Conservation (phyloP, 352 stramenopile species). For the Globisporangium nagaii region DNA sequence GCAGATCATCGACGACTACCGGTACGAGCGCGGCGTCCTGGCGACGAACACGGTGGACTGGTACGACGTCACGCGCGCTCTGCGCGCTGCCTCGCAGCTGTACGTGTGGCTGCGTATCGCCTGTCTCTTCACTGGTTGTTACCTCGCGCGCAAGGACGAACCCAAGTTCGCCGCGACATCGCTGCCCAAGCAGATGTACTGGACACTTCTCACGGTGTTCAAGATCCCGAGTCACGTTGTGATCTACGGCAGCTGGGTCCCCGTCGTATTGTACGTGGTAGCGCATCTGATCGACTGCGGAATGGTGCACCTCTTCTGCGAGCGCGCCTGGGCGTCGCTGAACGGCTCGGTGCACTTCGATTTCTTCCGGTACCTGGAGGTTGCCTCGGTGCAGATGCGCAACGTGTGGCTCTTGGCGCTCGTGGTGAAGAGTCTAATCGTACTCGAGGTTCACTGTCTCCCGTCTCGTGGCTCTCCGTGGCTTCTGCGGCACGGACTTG, state of each 20-base stretch:
- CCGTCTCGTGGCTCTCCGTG: neutral
- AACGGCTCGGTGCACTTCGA: constrained; percentile 16
- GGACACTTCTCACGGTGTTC: constrained; percentile 3
- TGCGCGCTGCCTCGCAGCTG: constrained; percentile 23
- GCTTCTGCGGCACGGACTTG: neutral
- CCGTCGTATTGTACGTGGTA: constrained; percentile 4
- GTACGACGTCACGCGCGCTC: constrained; percentile 14
- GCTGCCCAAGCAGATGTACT: neutral
- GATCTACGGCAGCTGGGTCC: constrained; percentile 19
- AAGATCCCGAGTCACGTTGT: constrained; percentile 14
- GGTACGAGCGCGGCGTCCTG: constrained; percentile 26
- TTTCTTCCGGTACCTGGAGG: constrained; percentile 8
- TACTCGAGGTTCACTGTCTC: neutral
- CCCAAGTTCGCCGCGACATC: neutral
- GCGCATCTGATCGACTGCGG: constrained; percentile 12
- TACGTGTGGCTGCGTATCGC: constrained; percentile 22
- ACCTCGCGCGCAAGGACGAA: constrained; percentile 1
- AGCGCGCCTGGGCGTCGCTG: constrained; percentile 10
- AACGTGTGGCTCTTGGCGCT: constrained; percentile 14
- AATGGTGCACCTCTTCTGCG: constrained; percentile 9
- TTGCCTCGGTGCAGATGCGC: constrained; percentile 14
- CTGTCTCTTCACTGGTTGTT: constrained; percentile 3
- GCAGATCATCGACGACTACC: constrained; percentile 11
- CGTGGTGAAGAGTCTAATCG: neutral
- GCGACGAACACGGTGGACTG: constrained; percentile 31